Evolutionary conservation across 495 filamentous ascomycete species (phyloP).

Genomic region (Friedmanniomyces simplex): DNA sequence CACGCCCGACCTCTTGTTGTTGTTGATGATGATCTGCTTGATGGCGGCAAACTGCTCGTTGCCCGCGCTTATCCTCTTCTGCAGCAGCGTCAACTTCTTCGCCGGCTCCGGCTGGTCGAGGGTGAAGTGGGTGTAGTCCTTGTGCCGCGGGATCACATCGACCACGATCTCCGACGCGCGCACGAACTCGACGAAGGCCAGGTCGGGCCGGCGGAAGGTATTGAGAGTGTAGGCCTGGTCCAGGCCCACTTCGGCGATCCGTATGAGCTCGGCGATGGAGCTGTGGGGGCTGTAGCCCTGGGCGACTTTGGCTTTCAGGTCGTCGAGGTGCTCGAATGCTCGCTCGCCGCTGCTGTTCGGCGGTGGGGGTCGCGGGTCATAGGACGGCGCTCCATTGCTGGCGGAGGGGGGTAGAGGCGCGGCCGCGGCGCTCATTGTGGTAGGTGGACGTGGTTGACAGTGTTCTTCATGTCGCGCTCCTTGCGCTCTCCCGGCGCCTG

Average conservation of each 20-base stretch:
- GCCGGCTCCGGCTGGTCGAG: conserved; percentile 27
- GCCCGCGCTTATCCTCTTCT: conserved; percentile 25
- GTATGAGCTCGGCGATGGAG: conserved; percentile 6
- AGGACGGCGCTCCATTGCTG: not conserved
- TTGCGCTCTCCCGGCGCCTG: too few relatives aligned
- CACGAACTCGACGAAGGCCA: conserved; percentile 67
- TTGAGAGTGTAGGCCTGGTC: conserved; percentile 12
- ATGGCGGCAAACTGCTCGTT: conserved; percentile 45
- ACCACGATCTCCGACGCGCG: conserved; percentile 66
- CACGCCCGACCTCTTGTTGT: conserved; percentile 49
- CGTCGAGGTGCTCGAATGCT: conserved; percentile 9
- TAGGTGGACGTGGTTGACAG: too few relatives aligned
- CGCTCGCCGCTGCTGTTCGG: conserved; percentile 6
- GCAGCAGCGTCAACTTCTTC: conserved; percentile 16
- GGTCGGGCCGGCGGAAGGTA: conserved; percentile 40
- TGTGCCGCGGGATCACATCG: conserved; percentile 61
- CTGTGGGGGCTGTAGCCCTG: conserved; percentile 4
- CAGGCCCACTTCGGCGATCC: conserved; percentile 5
- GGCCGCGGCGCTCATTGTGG: conserved; percentile 17
- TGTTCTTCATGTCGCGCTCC: too few relatives aligned
- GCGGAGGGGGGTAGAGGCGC: not conserved
- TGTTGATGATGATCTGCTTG: conserved; percentile 56
- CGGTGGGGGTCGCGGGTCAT: not conserved
- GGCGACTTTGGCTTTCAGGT: conserved; percentile 9
- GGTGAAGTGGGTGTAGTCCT: conserved; percentile 48